Conservation (phyloP, 306 rosid species). For the Glycine soja region DNA sequence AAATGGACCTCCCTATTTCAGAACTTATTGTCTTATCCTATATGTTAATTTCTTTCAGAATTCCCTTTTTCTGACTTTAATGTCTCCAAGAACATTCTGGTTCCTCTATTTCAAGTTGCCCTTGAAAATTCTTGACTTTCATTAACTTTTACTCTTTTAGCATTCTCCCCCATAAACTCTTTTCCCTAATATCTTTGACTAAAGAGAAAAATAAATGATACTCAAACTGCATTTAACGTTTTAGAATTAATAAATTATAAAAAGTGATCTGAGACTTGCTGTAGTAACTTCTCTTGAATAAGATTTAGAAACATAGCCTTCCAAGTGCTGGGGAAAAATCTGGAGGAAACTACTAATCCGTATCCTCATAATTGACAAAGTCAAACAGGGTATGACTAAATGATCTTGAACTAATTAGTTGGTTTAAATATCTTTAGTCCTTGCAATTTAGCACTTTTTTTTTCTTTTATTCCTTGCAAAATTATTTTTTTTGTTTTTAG, state of each 20-base stretch:
- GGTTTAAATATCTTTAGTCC: too few species aligned
- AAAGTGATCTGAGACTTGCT: slow-evolving; percentile 9
- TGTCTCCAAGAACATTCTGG: slow-evolving; percentile 14
- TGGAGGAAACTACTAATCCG: not conserved
- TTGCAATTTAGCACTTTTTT: too few species aligned
- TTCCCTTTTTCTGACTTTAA: not conserved
- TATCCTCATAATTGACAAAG: slow-evolving; percentile 16
- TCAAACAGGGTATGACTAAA: slow-evolving; percentile 9
- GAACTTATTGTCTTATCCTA: not conserved
- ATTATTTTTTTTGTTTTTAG: too few species aligned
- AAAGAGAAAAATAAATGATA: too few species aligned
- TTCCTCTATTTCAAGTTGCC: not conserved
- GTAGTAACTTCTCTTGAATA: not conserved
- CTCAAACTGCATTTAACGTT: not conserved
- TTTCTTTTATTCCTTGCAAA: too few species aligned
- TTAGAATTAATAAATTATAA: not conserved
- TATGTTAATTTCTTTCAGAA: slow-evolving; percentile 3
- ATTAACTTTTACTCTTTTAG: not conserved
- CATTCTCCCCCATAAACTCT: too few species aligned
- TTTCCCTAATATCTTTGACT: too few species aligned
- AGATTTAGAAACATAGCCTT: not conserved
- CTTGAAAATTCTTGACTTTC: not conserved
- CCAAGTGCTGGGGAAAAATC: slow-evolving; percentile 8
- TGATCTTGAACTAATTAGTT: too few species aligned
- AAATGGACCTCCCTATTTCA: not conserved